These are phyloP conservation scores for Austroboletus niveus DNA, from an alignment of 1,284 basidiomycete species.

Conservation along the genomic window DNA sequence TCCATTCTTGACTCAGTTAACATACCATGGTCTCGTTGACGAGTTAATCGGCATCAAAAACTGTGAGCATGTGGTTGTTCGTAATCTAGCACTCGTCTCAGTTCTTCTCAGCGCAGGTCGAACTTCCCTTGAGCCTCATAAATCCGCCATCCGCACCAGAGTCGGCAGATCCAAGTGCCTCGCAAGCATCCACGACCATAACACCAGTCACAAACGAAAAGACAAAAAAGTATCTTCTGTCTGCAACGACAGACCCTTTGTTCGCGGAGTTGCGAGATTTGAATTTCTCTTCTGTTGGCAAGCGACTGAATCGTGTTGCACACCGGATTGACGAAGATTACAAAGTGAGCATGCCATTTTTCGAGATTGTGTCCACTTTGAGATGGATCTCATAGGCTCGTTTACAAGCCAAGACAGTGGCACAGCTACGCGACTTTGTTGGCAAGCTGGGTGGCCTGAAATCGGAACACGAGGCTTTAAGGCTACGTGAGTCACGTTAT, in stretches of 20 bases:
- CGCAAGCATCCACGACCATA: constrained; percentile 43
- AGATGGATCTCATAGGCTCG: constrained; percentile 47
- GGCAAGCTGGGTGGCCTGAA: constrained; percentile 91
- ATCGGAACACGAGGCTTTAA: constrained; percentile 84
- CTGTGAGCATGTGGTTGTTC: constrained; percentile 48
- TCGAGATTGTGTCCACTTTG: constrained; percentile 18
- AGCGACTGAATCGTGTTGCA: constrained; percentile 79
- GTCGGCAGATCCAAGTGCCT: constrained; percentile 35
- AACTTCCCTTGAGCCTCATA: constrained; percentile 81
- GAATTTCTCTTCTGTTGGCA: constrained; percentile 94
- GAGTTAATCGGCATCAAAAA: constrained; percentile 90
- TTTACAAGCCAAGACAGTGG: constrained; percentile 85
- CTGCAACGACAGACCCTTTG: constrained; percentile 77
- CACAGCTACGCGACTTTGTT: constrained; percentile 93
- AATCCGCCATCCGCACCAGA: constrained; percentile 47
- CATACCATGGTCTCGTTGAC: constrained; percentile 97
- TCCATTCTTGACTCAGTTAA: constrained; percentile 92
- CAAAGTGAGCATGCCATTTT: constrained; percentile 50
- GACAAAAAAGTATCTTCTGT: constrained; percentile 86
- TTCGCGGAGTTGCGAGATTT: constrained; percentile 84
- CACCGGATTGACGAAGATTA: constrained; percentile 89
- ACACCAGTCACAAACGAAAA: constrained; percentile 65
- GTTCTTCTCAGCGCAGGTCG: constrained; percentile 74
- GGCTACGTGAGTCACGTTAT: constrained; percentile 67
- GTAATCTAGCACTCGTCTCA: constrained; percentile 5